phyloP scores from a whole-genome alignment of 2,329 filamentous ascomycete species.

The Colletotrichum navitas region DNA sequence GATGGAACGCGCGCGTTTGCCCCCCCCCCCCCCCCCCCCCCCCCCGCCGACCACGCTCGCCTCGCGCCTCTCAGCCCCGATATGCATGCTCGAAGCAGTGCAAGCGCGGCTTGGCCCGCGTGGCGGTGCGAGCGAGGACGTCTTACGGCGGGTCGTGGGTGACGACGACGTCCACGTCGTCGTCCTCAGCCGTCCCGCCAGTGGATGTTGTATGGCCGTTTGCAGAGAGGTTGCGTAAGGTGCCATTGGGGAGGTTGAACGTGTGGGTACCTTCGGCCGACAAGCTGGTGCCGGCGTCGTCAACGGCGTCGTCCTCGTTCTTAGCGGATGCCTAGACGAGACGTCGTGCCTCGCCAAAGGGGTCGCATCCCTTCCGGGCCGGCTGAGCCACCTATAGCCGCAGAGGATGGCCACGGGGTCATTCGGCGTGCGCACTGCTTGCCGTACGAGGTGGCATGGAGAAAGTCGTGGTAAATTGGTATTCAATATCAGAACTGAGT shows the following conservation, averaged over 20 bases:
- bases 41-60: slow-evolving; percentile 54
- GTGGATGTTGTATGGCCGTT: slow-evolving; percentile 59
- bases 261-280: slow-evolving; percentile 58
- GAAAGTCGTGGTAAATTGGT: neutral
- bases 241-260: slow-evolving; percentile 57
- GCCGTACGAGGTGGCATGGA: neutral
- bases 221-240: slow-evolving; percentile 57
- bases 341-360: slow-evolving; percentile 50
- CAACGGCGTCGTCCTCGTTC: slow-evolving; percentile 17
- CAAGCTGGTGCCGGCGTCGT: slow-evolving; percentile 46
- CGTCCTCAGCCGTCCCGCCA: slow-evolving; percentile 50
- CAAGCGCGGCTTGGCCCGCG: slow-evolving; percentile 48
- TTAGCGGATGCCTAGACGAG: slow-evolving; percentile 47
- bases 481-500: neutral
- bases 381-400: slow-evolving; percentile 49
- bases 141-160: slow-evolving; percentile 55
- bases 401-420: slow-evolving; percentile 59
- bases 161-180: slow-evolving; percentile 49
- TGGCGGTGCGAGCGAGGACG: slow-evolving; percentile 56
- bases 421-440: neutral
- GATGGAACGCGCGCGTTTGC: slow-evolving; percentile 53
- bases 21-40: slow-evolving; percentile 2
- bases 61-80: slow-evolving; percentile 54
- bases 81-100: slow-evolving; percentile 55
- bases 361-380: slow-evolving; percentile 52